These are phyloP conservation scores for Polymyxa betae DNA, from an alignment of 208 protist species.

Conservation along the genomic window DNA sequence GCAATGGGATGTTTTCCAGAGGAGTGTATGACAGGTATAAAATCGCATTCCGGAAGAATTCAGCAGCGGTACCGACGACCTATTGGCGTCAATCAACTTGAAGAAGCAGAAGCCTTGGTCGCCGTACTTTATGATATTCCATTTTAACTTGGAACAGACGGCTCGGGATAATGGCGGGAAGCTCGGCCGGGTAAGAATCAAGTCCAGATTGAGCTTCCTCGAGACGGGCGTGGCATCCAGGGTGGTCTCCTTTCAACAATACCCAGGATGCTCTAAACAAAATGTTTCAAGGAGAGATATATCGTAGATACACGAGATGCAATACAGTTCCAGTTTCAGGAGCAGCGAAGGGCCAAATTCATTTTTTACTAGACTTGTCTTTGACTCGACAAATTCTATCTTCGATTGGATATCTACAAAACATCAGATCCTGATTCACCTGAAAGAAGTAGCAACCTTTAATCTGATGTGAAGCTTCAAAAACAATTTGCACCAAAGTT, in stretches of 20 bases:
- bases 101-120: not conserved
- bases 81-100: not conserved
- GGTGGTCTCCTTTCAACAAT: constrained; percentile 18
- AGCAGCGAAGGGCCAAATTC: constrained; percentile 8
- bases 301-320: not conserved
- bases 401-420: not conserved
- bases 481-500: not conserved
- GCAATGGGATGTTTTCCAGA: not conserved
- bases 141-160: constrained; percentile 41
- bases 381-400: not conserved
- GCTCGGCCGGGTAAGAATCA: not conserved
- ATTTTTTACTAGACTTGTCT: not conserved
- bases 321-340: constrained; percentile 17
- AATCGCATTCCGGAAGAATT: constrained; percentile 36
- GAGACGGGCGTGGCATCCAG: not conserved
- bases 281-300: not conserved
- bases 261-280: not conserved
- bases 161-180: constrained; percentile 18
- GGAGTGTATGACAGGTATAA: constrained; percentile 49
- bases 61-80: not conserved
- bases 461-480: not conserved
- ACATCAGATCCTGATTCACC: not conserved
- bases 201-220: not conserved
- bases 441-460: not conserved
- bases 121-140: constrained; percentile 32